These are phyloP conservation scores for Phytophthora uliginosa DNA, from an alignment of 352 stramenopile species.

Conservation along the genomic window DNA sequence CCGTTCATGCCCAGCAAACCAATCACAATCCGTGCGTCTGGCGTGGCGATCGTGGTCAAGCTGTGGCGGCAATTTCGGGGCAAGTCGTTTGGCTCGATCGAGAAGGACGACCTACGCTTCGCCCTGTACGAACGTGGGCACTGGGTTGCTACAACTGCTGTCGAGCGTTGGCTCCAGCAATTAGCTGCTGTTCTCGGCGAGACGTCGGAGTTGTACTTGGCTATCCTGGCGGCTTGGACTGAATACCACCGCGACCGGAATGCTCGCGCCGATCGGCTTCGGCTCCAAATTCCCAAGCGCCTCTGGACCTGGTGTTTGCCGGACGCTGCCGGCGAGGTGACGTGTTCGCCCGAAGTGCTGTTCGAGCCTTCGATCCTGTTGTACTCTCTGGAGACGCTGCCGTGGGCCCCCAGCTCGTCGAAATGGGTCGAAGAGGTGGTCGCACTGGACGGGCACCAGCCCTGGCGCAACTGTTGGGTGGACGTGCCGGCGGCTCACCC, in stretches of 20 bases:
- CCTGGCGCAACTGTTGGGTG: conserved; percentile 10
- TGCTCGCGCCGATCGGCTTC: background rate
- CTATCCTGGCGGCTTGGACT: background rate
- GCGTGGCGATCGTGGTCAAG: background rate
- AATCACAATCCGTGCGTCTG: background rate
- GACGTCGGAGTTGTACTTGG: background rate
- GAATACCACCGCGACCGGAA: background rate
- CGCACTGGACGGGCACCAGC: background rate
- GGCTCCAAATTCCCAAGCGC: background rate
- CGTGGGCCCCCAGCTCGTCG: background rate
- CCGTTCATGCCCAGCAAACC: background rate
- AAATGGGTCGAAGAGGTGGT: background rate
- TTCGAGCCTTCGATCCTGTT: conserved; percentile 1
- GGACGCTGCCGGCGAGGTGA: too few species aligned
- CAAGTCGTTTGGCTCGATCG: background rate
- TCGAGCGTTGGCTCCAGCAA: background rate
- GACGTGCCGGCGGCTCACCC: background rate
- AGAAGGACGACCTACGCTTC: background rate
- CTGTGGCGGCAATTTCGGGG: background rate
- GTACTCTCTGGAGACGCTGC: conserved; percentile 1
- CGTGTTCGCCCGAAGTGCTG: background rate
- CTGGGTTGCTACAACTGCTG: background rate
- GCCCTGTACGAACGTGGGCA: background rate
- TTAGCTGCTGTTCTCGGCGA: background rate
- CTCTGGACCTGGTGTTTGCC: background rate